Conservation (phyloP, 2,329 filamentous ascomycete species). For the Fusarium austroafricanum region DNA sequence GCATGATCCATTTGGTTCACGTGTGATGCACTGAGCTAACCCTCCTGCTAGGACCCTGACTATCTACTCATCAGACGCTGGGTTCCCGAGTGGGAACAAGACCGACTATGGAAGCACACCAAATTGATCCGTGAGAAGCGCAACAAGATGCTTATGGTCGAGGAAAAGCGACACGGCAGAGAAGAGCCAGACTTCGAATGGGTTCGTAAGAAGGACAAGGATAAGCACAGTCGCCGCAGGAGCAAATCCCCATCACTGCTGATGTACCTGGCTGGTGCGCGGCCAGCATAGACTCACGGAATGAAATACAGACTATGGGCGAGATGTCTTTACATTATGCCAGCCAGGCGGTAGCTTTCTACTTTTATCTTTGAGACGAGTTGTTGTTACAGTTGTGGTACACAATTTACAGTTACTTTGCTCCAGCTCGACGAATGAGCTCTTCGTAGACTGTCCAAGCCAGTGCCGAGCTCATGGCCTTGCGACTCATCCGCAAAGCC, state of each 20-base stretch:
- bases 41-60: conserved; percentile 66
- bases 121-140: conserved; percentile 69
- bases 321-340: conserved; percentile 14
- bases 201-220: conserved; percentile 68
- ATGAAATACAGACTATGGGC: not conserved
- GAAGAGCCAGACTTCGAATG: conserved; percentile 64
- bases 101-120: conserved; percentile 79
- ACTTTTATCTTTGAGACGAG: conserved; percentile 29
- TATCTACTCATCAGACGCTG: conserved; percentile 79
- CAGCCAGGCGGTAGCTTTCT: conserved; percentile 14
- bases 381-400: conserved; percentile 43
- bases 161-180: conserved; percentile 57
- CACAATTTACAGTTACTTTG: conserved; percentile 29
- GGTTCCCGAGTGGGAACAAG: conserved; percentile 77
- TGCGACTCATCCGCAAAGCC: conserved; percentile 86
- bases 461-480: conserved; percentile 92
- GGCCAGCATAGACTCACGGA: conserved; percentile 51
- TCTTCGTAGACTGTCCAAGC: conserved; percentile 99
- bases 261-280: conserved; percentile 67
- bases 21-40: conserved; percentile 47
- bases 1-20: not conserved
- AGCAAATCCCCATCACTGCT: conserved; percentile 68
- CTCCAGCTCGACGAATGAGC: conserved; percentile 72
- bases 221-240: conserved; percentile 61
- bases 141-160: conserved; percentile 60